Conservation (phyloP, 108 stramenopile species). For the Skeletonema potamos region DNA sequence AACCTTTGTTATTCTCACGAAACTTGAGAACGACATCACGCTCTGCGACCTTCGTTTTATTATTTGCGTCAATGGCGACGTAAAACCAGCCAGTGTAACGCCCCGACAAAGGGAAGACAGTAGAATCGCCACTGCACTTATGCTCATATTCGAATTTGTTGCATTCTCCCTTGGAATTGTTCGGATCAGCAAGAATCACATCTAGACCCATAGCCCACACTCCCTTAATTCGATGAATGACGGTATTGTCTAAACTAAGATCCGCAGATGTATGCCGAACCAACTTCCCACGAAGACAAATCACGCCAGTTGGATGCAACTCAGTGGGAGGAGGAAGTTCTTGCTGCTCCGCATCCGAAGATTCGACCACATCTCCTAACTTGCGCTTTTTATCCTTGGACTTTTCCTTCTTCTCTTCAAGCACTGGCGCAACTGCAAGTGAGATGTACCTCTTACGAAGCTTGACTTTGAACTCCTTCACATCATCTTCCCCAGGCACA, state of each 20-base stretch:
- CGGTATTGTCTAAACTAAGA: conserved; percentile 51
- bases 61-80: conserved; percentile 48
- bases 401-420: conserved; percentile 33
- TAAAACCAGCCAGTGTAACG: conserved; percentile 86
- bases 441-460: conserved; percentile 71
- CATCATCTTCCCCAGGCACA: conserved; percentile 43
- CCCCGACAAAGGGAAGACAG: conserved; percentile 72
- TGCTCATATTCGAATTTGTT: conserved; percentile 87
- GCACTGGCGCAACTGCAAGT: conserved; percentile 8
- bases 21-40: conserved; percentile 78
- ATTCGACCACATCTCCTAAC: not conserved
- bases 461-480: conserved; percentile 54
- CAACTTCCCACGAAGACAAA: conserved; percentile 76
- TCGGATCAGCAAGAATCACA: conserved; percentile 65
- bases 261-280: conserved; percentile 58
- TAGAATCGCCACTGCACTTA: conserved; percentile 54
- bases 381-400: conserved; percentile 20
- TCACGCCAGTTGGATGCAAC: conserved; percentile 56
- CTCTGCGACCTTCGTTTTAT: conserved; percentile 61
- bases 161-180: conserved; percentile 60
- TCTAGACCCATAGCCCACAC: conserved; percentile 80
- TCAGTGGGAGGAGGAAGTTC: conserved; percentile 41
- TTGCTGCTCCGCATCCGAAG: not conserved
- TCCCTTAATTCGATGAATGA: conserved; percentile 70
- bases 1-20: conserved; percentile 72